phyloP scores from a whole-genome alignment of 768 basidiomycete species.

The Leucocoprinus leucothites region DNA sequence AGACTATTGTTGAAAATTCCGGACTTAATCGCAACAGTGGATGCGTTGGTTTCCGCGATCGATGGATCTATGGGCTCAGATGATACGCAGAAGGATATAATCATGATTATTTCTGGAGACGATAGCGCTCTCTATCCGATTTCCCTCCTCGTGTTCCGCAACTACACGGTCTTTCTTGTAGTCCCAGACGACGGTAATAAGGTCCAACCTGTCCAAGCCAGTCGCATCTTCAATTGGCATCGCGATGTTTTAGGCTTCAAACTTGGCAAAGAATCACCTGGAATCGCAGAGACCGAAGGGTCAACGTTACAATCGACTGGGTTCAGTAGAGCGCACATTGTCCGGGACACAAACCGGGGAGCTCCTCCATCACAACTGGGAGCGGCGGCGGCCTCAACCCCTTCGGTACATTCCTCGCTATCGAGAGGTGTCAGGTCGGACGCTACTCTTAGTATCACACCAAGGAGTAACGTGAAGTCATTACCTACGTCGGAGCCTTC shows the following conservation, averaged over 20 bases:
- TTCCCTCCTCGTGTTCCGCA: slow-evolving; percentile 11
- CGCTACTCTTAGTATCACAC: background rate
- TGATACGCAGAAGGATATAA: background rate
- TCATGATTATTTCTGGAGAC: slow-evolving; percentile 7
- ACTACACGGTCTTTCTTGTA: slow-evolving; percentile 7
- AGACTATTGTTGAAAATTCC: background rate
- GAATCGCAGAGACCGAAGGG: too few relatives aligned
- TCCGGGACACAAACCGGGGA: too few relatives aligned
- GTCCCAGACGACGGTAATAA: slow-evolving; percentile 3
- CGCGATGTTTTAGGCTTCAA: background rate
- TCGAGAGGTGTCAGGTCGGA: background rate
- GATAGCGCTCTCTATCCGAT: slow-evolving; percentile 5
- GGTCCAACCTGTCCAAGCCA: background rate
- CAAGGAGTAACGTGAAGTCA: background rate
- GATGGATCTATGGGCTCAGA: background rate
- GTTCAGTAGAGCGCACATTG: too few relatives aligned
- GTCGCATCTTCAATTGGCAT: slow-evolving; percentile 8
- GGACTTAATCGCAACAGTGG: background rate
- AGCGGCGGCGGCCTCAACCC: too few relatives aligned
- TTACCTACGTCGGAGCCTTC: background rate
- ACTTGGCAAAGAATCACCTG: background rate
- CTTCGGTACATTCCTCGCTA: too few relatives aligned
- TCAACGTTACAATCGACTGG: too few relatives aligned
- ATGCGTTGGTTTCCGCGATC: slow-evolving; percentile 5
- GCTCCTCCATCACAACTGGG: too few relatives aligned